Base-by-base conservation (phyloP, 2,329 filamentous ascomycete species). In the Colletotrichum incanum region DNA sequence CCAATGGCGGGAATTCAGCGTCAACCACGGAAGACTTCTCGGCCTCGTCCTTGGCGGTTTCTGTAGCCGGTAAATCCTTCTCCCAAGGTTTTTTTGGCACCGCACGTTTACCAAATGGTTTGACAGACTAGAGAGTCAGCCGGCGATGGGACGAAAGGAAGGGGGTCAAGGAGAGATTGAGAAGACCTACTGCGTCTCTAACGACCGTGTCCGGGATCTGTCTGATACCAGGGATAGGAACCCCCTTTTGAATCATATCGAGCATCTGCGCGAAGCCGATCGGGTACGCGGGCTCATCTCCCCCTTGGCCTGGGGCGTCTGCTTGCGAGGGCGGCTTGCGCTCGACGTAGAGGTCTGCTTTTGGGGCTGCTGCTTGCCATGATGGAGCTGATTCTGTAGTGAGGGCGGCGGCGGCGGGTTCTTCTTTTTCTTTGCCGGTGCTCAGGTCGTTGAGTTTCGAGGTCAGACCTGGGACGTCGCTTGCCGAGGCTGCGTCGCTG, bases 261-360 rank as follows among this genome's bases (percentile, higher is more conserved):
- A 97, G 92, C 73, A 98, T 94, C 75, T 96, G 91, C 9, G 93
- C 92, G 81, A 98, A 98, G 1, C 91, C 92, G 60, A 91, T 92
- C 4, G 95, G 95, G 77, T 97, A 97, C 1, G 90, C 89, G 47
- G 94, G 93, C 56, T 89, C 86, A 23, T 89, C 86, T n/a, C 75
- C 78, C 5, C 70, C 75, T 8, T 75, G 66, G 18, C 69, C 67
- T 2, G 73, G 69, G n/a, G 74, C 68, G 8, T 74, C 71, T 11
- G 75, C 63, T 39, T 78, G 73, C 6, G 73, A 52, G 6, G 63
- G 31, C 2, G 75, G 72, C 28, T 80, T 80, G 34, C 82, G 82
- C 61, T 87, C 85, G 34, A 88, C 79, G 60, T 80, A 85, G 26
- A 88, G 80, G 37, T 86, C 84, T 18, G 82, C 80, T 75, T 83